These are phyloP conservation scores for Geoglossum cookeanum DNA, from an alignment of 2,329 filamentous ascomycete genomes.

Conservation along the genomic window DNA sequence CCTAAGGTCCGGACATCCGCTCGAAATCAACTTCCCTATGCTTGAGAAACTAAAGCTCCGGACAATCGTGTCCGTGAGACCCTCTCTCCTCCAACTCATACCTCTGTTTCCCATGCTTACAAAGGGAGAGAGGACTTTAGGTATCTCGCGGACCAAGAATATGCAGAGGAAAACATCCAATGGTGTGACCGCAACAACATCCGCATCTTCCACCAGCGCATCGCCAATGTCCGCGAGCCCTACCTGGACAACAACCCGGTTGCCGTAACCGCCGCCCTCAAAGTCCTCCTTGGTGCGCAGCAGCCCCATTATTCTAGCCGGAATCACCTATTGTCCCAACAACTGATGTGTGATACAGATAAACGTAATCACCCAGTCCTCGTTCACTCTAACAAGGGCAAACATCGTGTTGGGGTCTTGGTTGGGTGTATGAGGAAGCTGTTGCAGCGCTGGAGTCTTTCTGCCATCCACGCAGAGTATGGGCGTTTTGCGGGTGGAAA, in stretches of 20 bases:
- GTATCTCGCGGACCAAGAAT: conserved; percentile 11
- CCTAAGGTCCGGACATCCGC: conserved; percentile 13
- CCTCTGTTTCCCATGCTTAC: neutral
- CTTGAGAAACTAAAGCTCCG: conserved; percentile 11
- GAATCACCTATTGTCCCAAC: too few species aligned
- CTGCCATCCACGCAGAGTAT: conserved; percentile 13
- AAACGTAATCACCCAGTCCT: conserved; percentile 13
- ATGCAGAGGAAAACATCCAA: conserved; percentile 10
- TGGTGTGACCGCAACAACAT: conserved; percentile 9
- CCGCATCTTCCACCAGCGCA: conserved; percentile 8
- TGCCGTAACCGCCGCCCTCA: conserved; percentile 9
- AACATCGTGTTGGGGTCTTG: conserved; percentile 13
- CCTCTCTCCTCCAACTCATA: neutral
- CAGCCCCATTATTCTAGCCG: neutral
- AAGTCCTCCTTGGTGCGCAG: conserved; percentile 8
- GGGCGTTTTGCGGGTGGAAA: conserved; percentile 14
- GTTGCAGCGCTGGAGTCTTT: conserved; percentile 13
- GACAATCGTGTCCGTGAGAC: conserved; percentile 10
- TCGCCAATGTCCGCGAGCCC: conserved; percentile 9
- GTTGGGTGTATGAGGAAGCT: conserved; percentile 13
- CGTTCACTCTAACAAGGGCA: conserved; percentile 14
- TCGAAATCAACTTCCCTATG: conserved; percentile 14
- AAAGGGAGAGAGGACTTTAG: neutral
- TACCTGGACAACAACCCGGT: conserved; percentile 12
- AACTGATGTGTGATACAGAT: conserved; percentile 3